Percentiles rank a stretch among this genome's conserved stretches.
These are phyloP conservation scores for Yarrowia divulgata DNA, from an alignment of 805 yeast species.

Conservation along the genomic window DNA sequence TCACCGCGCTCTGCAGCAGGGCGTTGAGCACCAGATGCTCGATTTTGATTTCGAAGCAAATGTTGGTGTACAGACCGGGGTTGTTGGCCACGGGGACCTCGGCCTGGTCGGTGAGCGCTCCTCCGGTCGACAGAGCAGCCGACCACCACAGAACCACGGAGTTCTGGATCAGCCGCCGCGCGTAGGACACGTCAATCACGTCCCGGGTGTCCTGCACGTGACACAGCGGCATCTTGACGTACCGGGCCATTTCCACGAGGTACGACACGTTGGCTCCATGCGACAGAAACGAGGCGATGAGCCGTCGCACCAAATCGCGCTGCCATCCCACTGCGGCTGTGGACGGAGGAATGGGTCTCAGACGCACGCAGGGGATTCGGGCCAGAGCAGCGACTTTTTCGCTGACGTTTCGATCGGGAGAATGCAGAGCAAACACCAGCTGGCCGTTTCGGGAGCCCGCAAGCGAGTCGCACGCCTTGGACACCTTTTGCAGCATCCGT, in stretches of 20 bases:
- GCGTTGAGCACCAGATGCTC: slow-evolving; percentile 86
- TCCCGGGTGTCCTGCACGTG: slow-evolving; percentile 81
- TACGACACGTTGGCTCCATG: slow-evolving; percentile 49
- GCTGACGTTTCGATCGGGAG: slow-evolving; percentile 15
- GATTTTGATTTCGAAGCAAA: slow-evolving; percentile 77
- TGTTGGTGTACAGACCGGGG: slow-evolving; percentile 80
- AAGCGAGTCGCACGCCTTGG: slow-evolving; percentile 25
- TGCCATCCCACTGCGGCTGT: slow-evolving; percentile 30
- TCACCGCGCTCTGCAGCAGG: slow-evolving; percentile 78
- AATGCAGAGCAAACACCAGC: slow-evolving; percentile 16
- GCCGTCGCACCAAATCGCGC: slow-evolving; percentile 29
- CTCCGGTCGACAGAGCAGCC: slow-evolving; percentile 81
- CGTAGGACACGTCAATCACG: slow-evolving; percentile 84
- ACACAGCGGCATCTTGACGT: slow-evolving; percentile 84
- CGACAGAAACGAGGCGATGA: slow-evolving; percentile 39
- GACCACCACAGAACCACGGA: slow-evolving; percentile 95
- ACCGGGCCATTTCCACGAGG: slow-evolving; percentile 68
- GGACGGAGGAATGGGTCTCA: slow-evolving; percentile 25
- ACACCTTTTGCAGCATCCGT: slow-evolving; percentile 26
- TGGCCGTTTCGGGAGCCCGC: slow-evolving; percentile 18
- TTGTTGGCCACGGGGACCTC: slow-evolving; percentile 75
- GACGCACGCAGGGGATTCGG: slow-evolving; percentile 19
- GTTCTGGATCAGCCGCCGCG: slow-evolving; percentile 70
- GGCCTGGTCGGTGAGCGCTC: slow-evolving; percentile 70
- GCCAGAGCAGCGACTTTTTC: slow-evolving; percentile 25